phyloP scores from a whole-genome alignment of 306 rosid species.

The Vigna trinervia region DNA sequence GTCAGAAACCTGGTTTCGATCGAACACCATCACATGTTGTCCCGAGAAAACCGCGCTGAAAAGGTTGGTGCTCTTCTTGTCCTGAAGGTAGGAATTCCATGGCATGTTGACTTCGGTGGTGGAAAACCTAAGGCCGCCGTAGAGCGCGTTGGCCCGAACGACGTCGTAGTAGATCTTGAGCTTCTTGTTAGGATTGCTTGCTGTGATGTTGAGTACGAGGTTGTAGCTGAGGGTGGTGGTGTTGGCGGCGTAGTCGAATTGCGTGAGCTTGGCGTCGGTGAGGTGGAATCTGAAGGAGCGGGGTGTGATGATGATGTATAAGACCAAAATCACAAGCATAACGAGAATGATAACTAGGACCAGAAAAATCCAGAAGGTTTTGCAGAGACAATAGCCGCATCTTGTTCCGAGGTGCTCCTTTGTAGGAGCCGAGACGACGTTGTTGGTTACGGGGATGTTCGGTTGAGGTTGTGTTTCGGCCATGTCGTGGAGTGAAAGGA shows the following conservation, averaged over 20 bases:
- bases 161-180: constrained; percentile 19
- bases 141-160: constrained; percentile 38
- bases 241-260: constrained; percentile 49
- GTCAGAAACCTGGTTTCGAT: not conserved
- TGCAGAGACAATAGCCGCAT: constrained; percentile 53
- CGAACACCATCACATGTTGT: constrained; percentile 36
- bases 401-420: not conserved
- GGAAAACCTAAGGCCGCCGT: constrained; percentile 30
- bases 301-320: constrained; percentile 49
- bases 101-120: constrained; percentile 33
- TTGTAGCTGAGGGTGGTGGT: constrained; percentile 33
- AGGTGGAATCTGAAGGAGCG: constrained; percentile 48
- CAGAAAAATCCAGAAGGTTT: constrained; percentile 52
- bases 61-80: constrained; percentile 38
- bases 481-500: not conserved
- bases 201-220: constrained; percentile 46
- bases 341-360: constrained; percentile 35
- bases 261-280: constrained; percentile 38
- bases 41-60: constrained; percentile 48
- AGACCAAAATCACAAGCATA: constrained; percentile 33
- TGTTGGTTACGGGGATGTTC: not conserved
- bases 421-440: not conserved
- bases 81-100: constrained; percentile 22
- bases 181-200: constrained; percentile 44
- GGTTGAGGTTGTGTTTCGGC: not conserved